phyloP scores from a whole-genome alignment of 305 asterid genomes.

The Fraxinus paxiana region DNA sequence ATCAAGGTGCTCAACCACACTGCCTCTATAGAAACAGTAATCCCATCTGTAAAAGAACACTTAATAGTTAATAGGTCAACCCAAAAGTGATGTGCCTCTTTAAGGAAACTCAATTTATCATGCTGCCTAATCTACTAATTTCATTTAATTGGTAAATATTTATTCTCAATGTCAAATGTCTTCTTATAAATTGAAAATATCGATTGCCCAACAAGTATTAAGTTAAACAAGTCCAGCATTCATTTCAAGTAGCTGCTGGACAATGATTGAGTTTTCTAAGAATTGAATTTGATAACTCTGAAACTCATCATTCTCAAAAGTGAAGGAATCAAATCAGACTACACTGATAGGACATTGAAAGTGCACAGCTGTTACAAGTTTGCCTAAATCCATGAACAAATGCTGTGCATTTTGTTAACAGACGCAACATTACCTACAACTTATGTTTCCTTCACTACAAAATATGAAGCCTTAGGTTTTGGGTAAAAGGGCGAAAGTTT shows the following conservation, averaged over 20 bases:
- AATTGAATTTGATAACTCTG: not conserved
- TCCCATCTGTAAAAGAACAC: slow-evolving; percentile 66
- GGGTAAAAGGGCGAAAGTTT: slow-evolving; percentile 4
- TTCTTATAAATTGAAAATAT: not conserved
- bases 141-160: not conserved
- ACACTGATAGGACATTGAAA: not conserved
- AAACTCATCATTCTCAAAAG: not conserved
- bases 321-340: not conserved
- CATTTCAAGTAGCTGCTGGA: not conserved
- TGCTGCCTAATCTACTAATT: not conserved
- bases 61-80: not conserved
- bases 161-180: not conserved
- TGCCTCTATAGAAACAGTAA: slow-evolving; percentile 60
- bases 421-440: not conserved
- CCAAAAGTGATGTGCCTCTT: not conserved
- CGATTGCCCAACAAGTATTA: not conserved
- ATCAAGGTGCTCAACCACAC: slow-evolving; percentile 73
- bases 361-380: not conserved
- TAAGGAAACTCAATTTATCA: not conserved
- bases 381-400: not conserved
- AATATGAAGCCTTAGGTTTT: not conserved
- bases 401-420: not conserved
- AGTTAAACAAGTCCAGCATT: not conserved
- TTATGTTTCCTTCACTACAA: not conserved
- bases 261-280: not conserved